Percentiles rank a stretch among this genome's conserved stretches.
phyloP scores from a whole-genome alignment of 2,329 filamentous ascomycete species.

The Diaporthe destruens region DNA sequence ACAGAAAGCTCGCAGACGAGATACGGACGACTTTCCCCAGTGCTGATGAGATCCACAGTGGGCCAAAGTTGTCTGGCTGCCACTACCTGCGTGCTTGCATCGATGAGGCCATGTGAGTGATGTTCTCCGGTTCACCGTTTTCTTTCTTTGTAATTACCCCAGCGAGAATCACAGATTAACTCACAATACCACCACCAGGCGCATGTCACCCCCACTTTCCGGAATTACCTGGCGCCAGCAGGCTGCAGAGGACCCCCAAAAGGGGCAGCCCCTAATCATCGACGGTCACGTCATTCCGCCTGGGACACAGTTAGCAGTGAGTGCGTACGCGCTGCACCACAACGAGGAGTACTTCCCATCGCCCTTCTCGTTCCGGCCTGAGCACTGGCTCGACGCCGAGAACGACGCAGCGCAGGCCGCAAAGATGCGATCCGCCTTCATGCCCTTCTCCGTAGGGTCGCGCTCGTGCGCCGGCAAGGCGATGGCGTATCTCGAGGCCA shows the following conservation, averaged over 20 bases:
- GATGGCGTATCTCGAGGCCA: constrained; percentile 29
- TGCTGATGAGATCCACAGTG: not conserved
- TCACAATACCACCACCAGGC: not conserved
- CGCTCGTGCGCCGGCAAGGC: constrained; percentile 23
- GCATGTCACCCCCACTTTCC: not conserved
- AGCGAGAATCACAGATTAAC: not conserved
- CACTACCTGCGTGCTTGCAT: constrained; percentile 13
- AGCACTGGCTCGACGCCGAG: constrained; percentile 55
- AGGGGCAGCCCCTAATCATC: not conserved
- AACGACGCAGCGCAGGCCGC: constrained; percentile 25
- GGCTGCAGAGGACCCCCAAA: not conserved
- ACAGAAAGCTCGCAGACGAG: constrained; percentile 4
- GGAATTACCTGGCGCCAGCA: constrained; percentile 11
- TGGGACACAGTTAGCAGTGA: constrained; percentile 51
- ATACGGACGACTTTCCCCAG: constrained; percentile 1
- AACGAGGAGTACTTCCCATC: constrained; percentile 56
- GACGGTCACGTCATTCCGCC: constrained; percentile 29
- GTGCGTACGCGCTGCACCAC: constrained; percentile 58
- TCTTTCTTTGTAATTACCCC: not conserved
- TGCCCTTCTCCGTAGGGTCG: not conserved
- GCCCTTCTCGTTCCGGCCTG: constrained; percentile 54
- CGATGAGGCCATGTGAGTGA: constrained; percentile 30
- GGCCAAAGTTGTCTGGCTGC: not conserved
- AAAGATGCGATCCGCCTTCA: constrained; percentile 41
- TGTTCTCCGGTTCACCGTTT: not conserved